Conservation (phyloP, 1,139 yeast genomes). For the Saccharomyces hybrid region DNA sequence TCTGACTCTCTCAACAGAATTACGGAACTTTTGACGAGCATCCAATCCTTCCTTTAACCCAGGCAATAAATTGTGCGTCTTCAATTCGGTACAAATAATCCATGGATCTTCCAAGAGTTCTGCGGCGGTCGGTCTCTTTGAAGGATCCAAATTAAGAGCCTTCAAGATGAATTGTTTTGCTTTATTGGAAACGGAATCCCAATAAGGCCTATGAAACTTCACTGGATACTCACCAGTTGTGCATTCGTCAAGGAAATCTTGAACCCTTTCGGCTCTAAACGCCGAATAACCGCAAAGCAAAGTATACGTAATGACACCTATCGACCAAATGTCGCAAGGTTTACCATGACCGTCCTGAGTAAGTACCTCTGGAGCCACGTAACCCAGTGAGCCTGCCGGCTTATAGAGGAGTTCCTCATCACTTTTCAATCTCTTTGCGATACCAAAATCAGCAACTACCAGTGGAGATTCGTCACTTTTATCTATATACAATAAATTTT, state of each 20-base stretch:
- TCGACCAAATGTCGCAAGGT: constrained; percentile 88
- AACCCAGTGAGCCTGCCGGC: constrained; percentile 87
- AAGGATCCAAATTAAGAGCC: constrained; percentile 60
- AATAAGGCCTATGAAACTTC: constrained; percentile 77
- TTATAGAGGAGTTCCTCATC: constrained; percentile 58
- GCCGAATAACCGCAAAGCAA: constrained; percentile 90
- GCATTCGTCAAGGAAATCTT: constrained; percentile 75
- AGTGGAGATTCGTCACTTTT: constrained; percentile 50
- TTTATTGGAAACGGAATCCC: constrained; percentile 68
- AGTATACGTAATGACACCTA: constrained; percentile 88
- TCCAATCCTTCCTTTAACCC: constrained; percentile 63
- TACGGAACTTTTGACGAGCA: constrained; percentile 76
- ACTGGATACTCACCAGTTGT: constrained; percentile 54
- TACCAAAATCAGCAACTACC: constrained; percentile 88
- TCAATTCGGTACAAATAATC: constrained; percentile 46
- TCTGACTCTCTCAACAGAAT: constrained; percentile 75
- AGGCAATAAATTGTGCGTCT: constrained; percentile 62
- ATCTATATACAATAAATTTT: constrained; percentile 57
- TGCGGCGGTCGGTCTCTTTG: constrained; percentile 55
- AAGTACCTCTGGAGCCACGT: constrained; percentile 90
- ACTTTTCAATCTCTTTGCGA: constrained; percentile 61
- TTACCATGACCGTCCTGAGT: constrained; percentile 75
- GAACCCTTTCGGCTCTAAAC: constrained; percentile 74
- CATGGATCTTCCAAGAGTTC: constrained; percentile 62
- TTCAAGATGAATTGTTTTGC: constrained; percentile 67